phyloP scores from a whole-genome alignment of 2,329 filamentous ascomycete genomes.

The Colletotrichum viniferum region DNA sequence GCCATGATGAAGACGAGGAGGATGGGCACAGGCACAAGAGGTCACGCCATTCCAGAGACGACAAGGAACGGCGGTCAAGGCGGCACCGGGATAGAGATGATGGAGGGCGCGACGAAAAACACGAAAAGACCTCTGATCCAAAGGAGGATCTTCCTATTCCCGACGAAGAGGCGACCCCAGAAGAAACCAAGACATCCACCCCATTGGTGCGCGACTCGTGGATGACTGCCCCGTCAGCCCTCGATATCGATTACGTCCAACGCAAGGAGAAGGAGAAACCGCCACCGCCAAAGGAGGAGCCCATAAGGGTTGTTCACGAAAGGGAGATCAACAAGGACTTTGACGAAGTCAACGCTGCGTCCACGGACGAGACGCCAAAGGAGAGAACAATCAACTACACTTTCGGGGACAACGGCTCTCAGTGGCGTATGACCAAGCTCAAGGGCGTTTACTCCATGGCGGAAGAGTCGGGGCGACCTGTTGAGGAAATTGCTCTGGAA shows the following conservation, averaged over 20 bases:
- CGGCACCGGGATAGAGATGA: conserved; percentile 25
- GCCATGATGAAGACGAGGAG: conserved; percentile 49
- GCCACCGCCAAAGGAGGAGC: conserved; percentile 58
- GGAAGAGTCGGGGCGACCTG: conserved; percentile 70
- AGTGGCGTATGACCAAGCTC: conserved; percentile 97
- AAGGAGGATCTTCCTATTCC: conserved; percentile 57
- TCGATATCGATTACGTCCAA: conserved; percentile 83
- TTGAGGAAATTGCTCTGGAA: conserved; percentile 85
- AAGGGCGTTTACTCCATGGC: conserved; percentile 83
- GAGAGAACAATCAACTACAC: conserved; percentile 71
- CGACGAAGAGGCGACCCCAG: conserved; percentile 44
- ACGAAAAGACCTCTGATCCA: conserved; percentile 48
- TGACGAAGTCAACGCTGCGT: conserved; percentile 61
- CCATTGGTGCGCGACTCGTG: conserved; percentile 78
- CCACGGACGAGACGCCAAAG: conserved; percentile 54
- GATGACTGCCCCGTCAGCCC: conserved; percentile 81
- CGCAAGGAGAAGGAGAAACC: conserved; percentile 61
- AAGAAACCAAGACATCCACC: conserved; percentile 30
- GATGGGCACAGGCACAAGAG: conserved; percentile 68
- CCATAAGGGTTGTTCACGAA: conserved; percentile 75
- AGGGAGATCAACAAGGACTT: conserved; percentile 79
- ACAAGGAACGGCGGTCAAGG: conserved; percentile 43
- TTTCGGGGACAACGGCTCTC: conserved; percentile 87
- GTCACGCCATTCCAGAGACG: conserved; percentile 59
- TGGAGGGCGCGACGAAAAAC: conserved; percentile 22